Evolutionary conservation across 2,329 filamentous ascomycete species (phyloP), one percentile per base, ranked within the genome.

Genomic region (Botrytis sinoallii): DNA sequence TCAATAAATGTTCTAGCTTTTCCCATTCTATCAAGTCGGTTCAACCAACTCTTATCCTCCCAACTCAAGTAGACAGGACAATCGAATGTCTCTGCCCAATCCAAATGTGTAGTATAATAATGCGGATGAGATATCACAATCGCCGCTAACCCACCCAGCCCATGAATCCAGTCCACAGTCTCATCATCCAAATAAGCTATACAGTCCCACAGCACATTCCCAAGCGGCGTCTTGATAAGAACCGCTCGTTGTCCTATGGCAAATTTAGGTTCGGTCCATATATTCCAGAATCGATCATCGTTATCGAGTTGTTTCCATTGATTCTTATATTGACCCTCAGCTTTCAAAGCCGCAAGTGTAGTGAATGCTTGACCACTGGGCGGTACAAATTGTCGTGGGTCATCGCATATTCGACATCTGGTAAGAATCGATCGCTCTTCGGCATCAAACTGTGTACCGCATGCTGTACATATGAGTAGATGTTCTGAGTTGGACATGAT

Each of bases 41-140:
- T 88, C 18, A 90, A 81, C 93, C 93, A 96, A 76, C 84, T 79
- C 72, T 83, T 81, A 81, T 97, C 93, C 74, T 92, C 90, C 9
- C 82, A 81, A 0, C 90, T 85, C 1, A 93, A 79, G 78, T 92
- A 95, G 0, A 96, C 89, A 0, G 89, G 90, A 77, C 92, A 94
- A 7, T 83, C 77, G 77, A 96, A 95, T 0, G 86, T 85, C 63
- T 84, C 80, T 0, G 91, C 90, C 93, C 93, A 97, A 77, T 91
- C 88, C 0, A 92, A 82, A 81, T 94, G 91, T 5, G 92, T 92
- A 22, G 90, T 90, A 83, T 93, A 96, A 83, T 93, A 97, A 81
- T 97, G 93, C 70, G 93, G 93, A 82, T 97, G 92, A 18, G 88
- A 90, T 75, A 95, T 93, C 77, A 90, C 89, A 64, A 96, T 94